Conservation (phyloP, 2,329 filamentous ascomycete genomes). For the Botryosphaeria dothidea region DNA sequence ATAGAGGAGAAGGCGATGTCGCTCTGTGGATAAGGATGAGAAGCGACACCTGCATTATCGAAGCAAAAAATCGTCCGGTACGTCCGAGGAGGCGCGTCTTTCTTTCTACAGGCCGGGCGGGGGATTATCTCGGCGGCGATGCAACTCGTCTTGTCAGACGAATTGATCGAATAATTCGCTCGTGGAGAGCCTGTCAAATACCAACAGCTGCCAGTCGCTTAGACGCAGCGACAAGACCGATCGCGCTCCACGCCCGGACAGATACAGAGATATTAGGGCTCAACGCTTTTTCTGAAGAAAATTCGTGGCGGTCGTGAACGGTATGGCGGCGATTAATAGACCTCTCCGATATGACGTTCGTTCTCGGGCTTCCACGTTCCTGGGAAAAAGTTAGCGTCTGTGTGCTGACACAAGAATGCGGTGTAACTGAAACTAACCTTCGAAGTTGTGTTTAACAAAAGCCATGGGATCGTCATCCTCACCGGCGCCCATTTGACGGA, state of each 20-base stretch:
- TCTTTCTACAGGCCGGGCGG: background rate
- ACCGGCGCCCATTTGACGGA: conserved; percentile 87
- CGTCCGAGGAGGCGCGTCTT: background rate
- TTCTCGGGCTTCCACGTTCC: conserved; percentile 76
- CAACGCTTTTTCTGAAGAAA: conserved; percentile 13
- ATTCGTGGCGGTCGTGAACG: conserved; percentile 19
- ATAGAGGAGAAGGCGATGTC: background rate
- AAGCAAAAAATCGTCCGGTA: background rate
- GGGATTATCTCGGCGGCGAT: background rate
- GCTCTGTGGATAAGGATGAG: background rate
- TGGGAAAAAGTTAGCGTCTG: conserved; percentile 34
- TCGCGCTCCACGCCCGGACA: conserved; percentile 10
- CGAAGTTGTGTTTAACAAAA: conserved; percentile 95
- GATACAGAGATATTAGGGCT: conserved; percentile 12
- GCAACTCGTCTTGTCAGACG: background rate
- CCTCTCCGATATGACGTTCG: conserved; percentile 66
- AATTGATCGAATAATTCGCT: background rate
- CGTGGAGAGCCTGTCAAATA: background rate
- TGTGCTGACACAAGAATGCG: background rate
- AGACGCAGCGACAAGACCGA: background rate
- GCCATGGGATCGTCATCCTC: conserved; percentile 92
- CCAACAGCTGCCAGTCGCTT: background rate
- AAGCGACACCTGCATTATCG: conserved; percentile 2
- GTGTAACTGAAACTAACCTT: conserved; percentile 62
- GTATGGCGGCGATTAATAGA: background rate